Percentiles rank a stretch among this genome's conserved stretches.
Conservation (phyloP, 1,284 basidiomycete species). For the Ustanciosporium gigantosporum region DNA sequence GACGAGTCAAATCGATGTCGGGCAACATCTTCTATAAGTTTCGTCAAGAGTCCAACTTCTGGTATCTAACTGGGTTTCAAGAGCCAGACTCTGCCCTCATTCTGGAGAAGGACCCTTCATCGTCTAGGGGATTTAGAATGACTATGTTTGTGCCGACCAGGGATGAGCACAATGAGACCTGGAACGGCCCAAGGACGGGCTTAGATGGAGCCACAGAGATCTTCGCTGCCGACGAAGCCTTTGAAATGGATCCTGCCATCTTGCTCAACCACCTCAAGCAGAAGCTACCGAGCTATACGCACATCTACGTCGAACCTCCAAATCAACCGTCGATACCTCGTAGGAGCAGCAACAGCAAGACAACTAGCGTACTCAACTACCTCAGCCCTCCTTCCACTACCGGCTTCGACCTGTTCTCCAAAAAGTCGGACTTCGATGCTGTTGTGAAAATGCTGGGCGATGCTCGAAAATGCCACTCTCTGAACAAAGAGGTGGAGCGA, state of each 20-base stretch:
- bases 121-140: constrained; percentile 80
- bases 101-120: constrained; percentile 48
- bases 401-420: constrained; percentile 49
- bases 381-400: constrained; percentile 50
- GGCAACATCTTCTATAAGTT: constrained; percentile 69
- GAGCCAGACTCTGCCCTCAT: constrained; percentile 89
- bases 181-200: constrained; percentile 79
- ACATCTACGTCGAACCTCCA: constrained; percentile 57
- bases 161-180: constrained; percentile 78
- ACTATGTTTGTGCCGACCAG: constrained; percentile 78
- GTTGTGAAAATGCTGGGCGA: constrained; percentile 53
- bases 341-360: constrained; percentile 12
- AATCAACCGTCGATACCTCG: constrained; percentile 44
- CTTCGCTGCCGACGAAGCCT: constrained; percentile 58
- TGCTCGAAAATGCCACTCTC: constrained; percentile 46
- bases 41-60: constrained; percentile 68
- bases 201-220: constrained; percentile 50
- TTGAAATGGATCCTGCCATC: constrained; percentile 43
- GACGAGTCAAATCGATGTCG: constrained; percentile 79
- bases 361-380: constrained; percentile 51
- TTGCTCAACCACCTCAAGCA: constrained; percentile 46
- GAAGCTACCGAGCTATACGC: constrained; percentile 36
- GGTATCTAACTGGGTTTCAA: constrained; percentile 72
- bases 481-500: constrained; percentile 46
- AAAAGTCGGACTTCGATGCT: constrained; percentile 57